Conservation (phyloP, 2,329 filamentous ascomycete species). For the Ceratocystis smalleyi region DNA sequence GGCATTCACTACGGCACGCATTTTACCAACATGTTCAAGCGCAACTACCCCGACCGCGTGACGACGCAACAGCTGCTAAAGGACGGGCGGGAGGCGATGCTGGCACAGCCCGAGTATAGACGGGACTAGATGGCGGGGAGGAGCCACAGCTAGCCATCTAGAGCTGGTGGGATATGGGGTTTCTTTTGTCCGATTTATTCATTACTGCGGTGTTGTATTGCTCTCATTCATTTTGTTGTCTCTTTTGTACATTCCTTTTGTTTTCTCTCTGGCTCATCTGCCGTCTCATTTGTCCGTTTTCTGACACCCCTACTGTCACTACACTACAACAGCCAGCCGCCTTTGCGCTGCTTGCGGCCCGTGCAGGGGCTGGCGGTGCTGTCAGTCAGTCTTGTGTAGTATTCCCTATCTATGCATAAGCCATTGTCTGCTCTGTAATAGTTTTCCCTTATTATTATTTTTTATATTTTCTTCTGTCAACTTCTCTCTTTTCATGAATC, state of each 20-base stretch:
- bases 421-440: too few species aligned
- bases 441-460: too few species aligned
- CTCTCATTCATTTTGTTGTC: neutral
- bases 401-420: too few species aligned
- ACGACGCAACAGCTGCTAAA: constrained; percentile 27
- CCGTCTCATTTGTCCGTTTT: constrained; percentile 6
- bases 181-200: neutral
- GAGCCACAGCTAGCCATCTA: neutral
- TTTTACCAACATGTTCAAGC: constrained; percentile 36
- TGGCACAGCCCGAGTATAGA: constrained; percentile 21
- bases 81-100: constrained; percentile 23
- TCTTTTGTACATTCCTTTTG: neutral
- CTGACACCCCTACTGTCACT: neutral
- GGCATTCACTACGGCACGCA: constrained; percentile 37
- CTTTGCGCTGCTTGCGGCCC: neutral
- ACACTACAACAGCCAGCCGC: neutral
- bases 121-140: constrained; percentile 13
- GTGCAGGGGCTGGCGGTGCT: neutral
- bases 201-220: neutral
- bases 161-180: neutral
- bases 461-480: too few species aligned
- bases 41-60: constrained; percentile 33
- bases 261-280: neutral
- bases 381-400: too few species aligned
- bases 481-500: too few species aligned